Conservation (phyloP, 2,329 filamentous ascomycete genomes). For the Lachnellula hyalina region DNA sequence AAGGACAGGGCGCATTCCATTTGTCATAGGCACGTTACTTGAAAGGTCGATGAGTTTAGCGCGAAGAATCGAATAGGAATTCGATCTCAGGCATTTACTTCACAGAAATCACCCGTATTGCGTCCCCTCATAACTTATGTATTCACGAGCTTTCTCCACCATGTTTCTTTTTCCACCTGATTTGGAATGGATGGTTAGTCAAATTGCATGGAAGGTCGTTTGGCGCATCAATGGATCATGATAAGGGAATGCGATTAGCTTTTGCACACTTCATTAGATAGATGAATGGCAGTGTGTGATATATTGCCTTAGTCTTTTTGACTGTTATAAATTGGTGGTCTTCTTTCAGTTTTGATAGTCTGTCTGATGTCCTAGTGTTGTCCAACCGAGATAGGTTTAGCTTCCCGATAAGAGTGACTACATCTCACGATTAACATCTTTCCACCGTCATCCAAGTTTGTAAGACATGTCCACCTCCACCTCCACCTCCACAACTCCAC, state of each 20-base stretch:
- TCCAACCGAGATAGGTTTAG: not conserved
- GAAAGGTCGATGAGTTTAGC: constrained; percentile 6
- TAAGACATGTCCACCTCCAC: not conserved
- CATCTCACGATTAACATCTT: not conserved
- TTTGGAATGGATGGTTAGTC: constrained; percentile 19
- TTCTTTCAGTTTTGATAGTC: too few species aligned
- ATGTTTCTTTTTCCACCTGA: constrained; percentile 14
- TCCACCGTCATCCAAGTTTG: not conserved
- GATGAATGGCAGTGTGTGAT: constrained; percentile 10
- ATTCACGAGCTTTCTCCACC: constrained; percentile 19
- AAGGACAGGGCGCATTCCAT: constrained; percentile 97
- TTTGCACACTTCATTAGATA: constrained; percentile 25
- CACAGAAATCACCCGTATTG: constrained; percentile 16
- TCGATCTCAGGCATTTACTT: constrained; percentile 18
- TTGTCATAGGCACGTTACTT: constrained; percentile 56
- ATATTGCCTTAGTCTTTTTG: too few species aligned
- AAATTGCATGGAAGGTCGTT: constrained; percentile 34
- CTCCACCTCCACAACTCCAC: not conserved
- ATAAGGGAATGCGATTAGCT: constrained; percentile 18
- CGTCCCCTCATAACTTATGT: constrained; percentile 25
- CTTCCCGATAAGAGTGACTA: not conserved
- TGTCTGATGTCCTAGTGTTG: not conserved
- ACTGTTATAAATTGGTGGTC: too few species aligned
- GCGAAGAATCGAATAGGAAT: constrained; percentile 8
- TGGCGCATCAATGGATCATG: constrained; percentile 27